phyloP scores from a whole-genome alignment of 2,329 filamentous ascomycete species.

The Talaromyces sp. region DNA sequence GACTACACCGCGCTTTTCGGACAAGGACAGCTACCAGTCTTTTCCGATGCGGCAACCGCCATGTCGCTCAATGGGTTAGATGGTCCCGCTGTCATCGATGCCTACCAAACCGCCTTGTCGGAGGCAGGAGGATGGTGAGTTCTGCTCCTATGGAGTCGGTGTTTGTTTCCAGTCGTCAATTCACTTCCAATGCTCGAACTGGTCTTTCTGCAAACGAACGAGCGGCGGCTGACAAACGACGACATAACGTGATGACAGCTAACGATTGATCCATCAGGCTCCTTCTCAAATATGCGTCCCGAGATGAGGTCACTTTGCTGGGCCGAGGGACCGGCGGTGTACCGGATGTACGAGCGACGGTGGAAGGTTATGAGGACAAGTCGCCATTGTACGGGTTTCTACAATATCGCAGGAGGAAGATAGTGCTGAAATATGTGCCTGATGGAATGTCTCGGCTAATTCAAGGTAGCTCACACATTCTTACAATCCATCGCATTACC shows the following conservation, averaged over 20 bases:
- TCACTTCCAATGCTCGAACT: neutral
- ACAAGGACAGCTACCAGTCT: slow-evolving; percentile 13
- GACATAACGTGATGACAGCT: slow-evolving; percentile 15
- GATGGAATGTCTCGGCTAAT: slow-evolving; percentile 85
- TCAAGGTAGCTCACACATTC: slow-evolving; percentile 64
- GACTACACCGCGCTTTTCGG: neutral
- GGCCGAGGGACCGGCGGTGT: slow-evolving; percentile 76
- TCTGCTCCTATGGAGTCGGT: neutral
- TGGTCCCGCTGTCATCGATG: slow-evolving; percentile 72
- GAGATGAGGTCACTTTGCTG: slow-evolving; percentile 81
- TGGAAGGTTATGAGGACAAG: slow-evolving; percentile 74
- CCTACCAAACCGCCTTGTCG: slow-evolving; percentile 71
- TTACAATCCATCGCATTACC: slow-evolving; percentile 13
- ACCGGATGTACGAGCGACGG: slow-evolving; percentile 72
- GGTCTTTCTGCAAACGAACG: neutral
- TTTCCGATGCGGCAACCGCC: slow-evolving; percentile 36
- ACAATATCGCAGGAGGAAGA: slow-evolving; percentile 81
- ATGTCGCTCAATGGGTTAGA: slow-evolving; percentile 99
- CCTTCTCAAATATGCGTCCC: slow-evolving; percentile 81
- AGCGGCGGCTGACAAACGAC: neutral
- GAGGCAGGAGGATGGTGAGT: slow-evolving; percentile 94
- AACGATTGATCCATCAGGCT: slow-evolving; percentile 61
- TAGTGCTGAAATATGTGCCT: slow-evolving; percentile 88
- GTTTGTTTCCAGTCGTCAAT: neutral
- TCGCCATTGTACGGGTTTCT: slow-evolving; percentile 91